These are phyloP conservation scores for Favolaschia claudopus DNA, from an alignment of 768 basidiomycete species.

Conservation along the genomic window DNA sequence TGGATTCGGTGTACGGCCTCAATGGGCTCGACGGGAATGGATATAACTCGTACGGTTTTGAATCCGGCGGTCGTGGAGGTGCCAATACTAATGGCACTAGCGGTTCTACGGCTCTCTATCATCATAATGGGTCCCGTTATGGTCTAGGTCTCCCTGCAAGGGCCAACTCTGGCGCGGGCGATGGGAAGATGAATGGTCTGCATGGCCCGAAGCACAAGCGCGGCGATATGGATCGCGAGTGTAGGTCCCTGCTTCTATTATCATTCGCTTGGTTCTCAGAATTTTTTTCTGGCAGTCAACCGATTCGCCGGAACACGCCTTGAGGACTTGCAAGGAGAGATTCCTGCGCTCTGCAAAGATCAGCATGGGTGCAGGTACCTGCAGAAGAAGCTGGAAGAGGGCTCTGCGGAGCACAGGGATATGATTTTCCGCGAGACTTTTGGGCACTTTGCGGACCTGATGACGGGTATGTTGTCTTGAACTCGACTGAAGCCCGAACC, in stretches of 20 bases:
- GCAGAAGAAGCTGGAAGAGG: slow-evolving; percentile 99
- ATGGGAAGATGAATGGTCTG: slow-evolving; percentile 87
- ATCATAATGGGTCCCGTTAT: slow-evolving; percentile 80
- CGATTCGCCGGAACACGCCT: slow-evolving; percentile 95
- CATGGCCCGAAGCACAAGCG: slow-evolving; percentile 96
- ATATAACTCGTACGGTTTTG: slow-evolving; percentile 67
- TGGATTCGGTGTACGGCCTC: slow-evolving; percentile 63
- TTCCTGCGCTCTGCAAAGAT: slow-evolving; percentile 94
- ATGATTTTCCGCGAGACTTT: slow-evolving; percentile 99
- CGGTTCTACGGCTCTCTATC: slow-evolving; percentile 80
- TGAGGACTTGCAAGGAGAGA: slow-evolving; percentile 96
- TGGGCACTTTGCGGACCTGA: slow-evolving; percentile 95
- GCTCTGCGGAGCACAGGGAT: slow-evolving; percentile 93
- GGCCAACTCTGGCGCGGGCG: slow-evolving; percentile 53
- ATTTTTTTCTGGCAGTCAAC: slow-evolving; percentile 70
- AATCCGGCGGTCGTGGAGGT: slow-evolving; percentile 50
- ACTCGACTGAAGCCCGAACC: slow-evolving; percentile 7
- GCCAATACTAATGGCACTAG: slow-evolving; percentile 47
- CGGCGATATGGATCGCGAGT: slow-evolving; percentile 91
- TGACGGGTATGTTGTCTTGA: slow-evolving; percentile 75
- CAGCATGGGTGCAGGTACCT: slow-evolving; percentile 98
- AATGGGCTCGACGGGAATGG: slow-evolving; percentile 59
- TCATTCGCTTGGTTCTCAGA: slow-evolving; percentile 12
- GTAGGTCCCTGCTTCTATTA: slow-evolving; percentile 42
- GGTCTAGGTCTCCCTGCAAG: slow-evolving; percentile 70